Percentiles rank a stretch among this genome's conserved stretches.
Conservation (phyloP, 139 green algal species). For the Choricystis sp. region DNA sequence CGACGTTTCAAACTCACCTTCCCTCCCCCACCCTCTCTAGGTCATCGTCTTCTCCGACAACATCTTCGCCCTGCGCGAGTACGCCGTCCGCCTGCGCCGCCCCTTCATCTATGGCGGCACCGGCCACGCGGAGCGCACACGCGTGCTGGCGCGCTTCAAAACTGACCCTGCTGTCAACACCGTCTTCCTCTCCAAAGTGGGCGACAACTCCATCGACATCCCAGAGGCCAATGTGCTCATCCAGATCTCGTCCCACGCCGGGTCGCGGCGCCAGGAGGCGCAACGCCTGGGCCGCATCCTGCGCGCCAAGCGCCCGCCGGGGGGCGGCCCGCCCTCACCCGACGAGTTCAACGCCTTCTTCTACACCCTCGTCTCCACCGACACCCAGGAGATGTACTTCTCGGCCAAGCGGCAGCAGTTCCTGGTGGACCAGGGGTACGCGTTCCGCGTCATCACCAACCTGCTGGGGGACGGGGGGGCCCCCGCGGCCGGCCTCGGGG, state of each 20-base stretch:
- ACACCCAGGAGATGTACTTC: conserved; percentile 98
- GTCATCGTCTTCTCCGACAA: conserved; percentile 97
- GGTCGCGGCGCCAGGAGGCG: conserved; percentile 76
- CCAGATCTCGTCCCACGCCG: conserved; percentile 89
- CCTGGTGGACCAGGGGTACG: conserved; percentile 96
- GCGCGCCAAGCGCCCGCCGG: conserved; percentile 59
- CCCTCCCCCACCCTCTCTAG: conserved; percentile 22
- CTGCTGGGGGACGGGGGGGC: conserved; percentile 41
- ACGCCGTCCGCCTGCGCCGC: conserved; percentile 64
- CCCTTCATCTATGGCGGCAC: conserved; percentile 95
- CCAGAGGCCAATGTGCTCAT: conserved; percentile 98
- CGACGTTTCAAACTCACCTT: background rate
- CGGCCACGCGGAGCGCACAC: conserved; percentile 70
- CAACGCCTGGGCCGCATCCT: conserved; percentile 95
- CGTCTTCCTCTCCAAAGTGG: conserved; percentile 97
- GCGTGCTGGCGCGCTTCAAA: conserved; percentile 90
- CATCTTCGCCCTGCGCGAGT: conserved; percentile 89
- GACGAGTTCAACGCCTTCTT: conserved; percentile 96
- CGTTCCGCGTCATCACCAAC: conserved; percentile 89
- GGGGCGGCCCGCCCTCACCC: conserved; percentile 4
- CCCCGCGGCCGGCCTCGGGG: no score
- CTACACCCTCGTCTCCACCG: conserved; percentile 95
- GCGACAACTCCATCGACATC: conserved; percentile 98
- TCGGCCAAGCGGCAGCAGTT: conserved; percentile 96
- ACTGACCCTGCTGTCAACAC: conserved; percentile 82